Conservation (phyloP, 2,329 filamentous ascomycete genomes). For the Fonsecaea nubica region DNA sequence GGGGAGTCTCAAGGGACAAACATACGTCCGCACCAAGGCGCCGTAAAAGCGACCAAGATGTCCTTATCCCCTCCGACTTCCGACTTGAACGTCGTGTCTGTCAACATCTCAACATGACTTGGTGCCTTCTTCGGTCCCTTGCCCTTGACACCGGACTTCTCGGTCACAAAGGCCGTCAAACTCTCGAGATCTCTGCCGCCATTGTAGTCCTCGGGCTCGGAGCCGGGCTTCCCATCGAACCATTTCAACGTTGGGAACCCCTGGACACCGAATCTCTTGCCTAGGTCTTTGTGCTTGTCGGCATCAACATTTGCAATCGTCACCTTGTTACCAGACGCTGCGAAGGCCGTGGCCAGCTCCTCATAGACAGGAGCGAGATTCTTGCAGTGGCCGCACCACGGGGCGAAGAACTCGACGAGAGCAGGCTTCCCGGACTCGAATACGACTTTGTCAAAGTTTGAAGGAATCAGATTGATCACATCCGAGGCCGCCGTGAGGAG, state of each 20-base stretch:
- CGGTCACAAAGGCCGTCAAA: conserved; percentile 76
- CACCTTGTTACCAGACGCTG: conserved; percentile 75
- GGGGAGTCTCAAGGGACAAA: conserved; percentile 43
- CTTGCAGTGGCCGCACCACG: conserved; percentile 99
- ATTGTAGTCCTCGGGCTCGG: conserved; percentile 82
- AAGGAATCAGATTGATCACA: conserved; percentile 85
- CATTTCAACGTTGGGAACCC: conserved; percentile 98
- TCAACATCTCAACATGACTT: conserved; percentile 80
- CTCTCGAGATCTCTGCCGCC: conserved; percentile 87
- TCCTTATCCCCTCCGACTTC: conserved; percentile 83
- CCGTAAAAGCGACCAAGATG: conserved; percentile 94
- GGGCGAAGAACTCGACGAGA: conserved; percentile 96
- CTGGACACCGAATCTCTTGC: conserved; percentile 84
- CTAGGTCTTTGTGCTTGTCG: conserved; percentile 82
- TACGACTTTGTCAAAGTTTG: conserved; percentile 90
- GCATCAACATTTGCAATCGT: conserved; percentile 96
- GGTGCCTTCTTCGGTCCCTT: conserved; percentile 75
- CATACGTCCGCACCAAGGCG: conserved; percentile 98
- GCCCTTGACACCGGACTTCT: conserved; percentile 84
- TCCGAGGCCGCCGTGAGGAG: conserved; percentile 73
- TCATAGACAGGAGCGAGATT: conserved; percentile 93
- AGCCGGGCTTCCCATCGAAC: conserved; percentile 88
- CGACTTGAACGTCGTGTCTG: conserved; percentile 77
- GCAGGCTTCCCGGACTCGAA: conserved; percentile 92
- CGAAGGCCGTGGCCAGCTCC: conserved; percentile 78